phyloP scores from a whole-genome alignment of 352 stramenopile species.

The Globisporangium middletonii region DNA sequence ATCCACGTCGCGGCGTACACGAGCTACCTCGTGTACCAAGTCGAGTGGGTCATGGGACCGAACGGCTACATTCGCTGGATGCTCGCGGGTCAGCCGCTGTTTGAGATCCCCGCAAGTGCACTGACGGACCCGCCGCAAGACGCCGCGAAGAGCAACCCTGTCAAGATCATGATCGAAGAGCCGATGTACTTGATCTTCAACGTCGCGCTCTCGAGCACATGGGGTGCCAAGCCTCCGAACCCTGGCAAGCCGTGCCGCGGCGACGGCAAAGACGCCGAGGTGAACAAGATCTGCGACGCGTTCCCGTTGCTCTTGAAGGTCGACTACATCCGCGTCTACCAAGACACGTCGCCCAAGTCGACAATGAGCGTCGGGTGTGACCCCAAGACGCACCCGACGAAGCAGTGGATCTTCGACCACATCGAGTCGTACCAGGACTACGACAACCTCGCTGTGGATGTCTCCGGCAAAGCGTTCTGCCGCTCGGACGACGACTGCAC shows the following conservation, averaged over 20 bases:
- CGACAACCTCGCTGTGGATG: slow-evolving; percentile 47
- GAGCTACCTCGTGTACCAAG: slow-evolving; percentile 64
- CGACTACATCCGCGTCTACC: slow-evolving; percentile 78
- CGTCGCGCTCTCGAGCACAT: slow-evolving; percentile 90
- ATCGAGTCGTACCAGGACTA: slow-evolving; percentile 68
- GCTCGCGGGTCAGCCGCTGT: slow-evolving; percentile 82
- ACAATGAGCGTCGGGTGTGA: slow-evolving; percentile 59
- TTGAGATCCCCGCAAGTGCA: slow-evolving; percentile 71
- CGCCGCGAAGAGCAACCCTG: slow-evolving; percentile 46
- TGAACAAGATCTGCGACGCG: slow-evolving; percentile 50
- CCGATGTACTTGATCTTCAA: slow-evolving; percentile 95
- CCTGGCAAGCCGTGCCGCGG: slow-evolving; percentile 46
- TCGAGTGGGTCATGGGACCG: slow-evolving; percentile 60
- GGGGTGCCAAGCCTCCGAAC: slow-evolving; percentile 74
- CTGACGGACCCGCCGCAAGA: slow-evolving; percentile 53
- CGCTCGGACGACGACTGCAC: slow-evolving; percentile 59
- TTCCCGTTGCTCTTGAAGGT: slow-evolving; percentile 73
- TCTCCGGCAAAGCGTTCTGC: slow-evolving; percentile 64
- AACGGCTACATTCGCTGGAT: slow-evolving; percentile 66
- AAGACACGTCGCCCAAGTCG: slow-evolving; percentile 33
- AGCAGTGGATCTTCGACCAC: slow-evolving; percentile 71
- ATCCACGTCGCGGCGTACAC: slow-evolving; percentile 77
- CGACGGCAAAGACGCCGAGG: slow-evolving; percentile 29
- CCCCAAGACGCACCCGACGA: slow-evolving; percentile 54
- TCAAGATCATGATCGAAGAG: slow-evolving; percentile 91